Conservation (phyloP, 441 rosid species). For the Pelargonium cotyledonis region DNA sequence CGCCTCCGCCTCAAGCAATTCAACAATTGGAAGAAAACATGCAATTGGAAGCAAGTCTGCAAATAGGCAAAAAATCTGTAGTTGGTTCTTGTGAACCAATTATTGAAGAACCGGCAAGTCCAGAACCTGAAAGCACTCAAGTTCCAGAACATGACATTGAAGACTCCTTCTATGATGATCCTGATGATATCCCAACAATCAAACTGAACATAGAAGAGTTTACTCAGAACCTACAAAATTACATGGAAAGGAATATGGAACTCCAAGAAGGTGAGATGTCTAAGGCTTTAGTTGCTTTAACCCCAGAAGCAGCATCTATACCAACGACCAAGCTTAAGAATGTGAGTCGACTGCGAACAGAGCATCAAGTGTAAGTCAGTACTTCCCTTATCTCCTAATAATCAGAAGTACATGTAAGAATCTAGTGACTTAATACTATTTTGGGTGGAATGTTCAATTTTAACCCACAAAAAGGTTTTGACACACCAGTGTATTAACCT, state of each 20-base stretch:
- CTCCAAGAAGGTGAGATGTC: constrained; percentile 76
- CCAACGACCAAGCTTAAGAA: constrained; percentile 76
- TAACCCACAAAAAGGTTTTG: not conserved
- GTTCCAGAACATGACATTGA: constrained; percentile 59
- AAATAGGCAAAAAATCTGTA: constrained; percentile 17
- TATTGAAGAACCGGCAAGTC: constrained; percentile 77
- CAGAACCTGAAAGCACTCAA: constrained; percentile 48
- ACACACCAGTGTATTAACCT: not conserved
- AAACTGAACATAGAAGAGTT: constrained; percentile 61
- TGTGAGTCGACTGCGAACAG: constrained; percentile 78
- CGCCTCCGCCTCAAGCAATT: constrained; percentile 35
- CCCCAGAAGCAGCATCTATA: constrained; percentile 56
- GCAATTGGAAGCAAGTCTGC: constrained; percentile 14
- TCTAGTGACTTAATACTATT: constrained; percentile 5
- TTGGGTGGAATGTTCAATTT: not conserved
- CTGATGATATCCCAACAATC: constrained; percentile 77
- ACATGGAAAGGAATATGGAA: constrained; percentile 66
- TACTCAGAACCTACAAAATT: constrained; percentile 49
- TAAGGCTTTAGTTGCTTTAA: constrained; percentile 84
- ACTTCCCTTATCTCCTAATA: constrained; percentile 17
- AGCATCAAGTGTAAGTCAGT: constrained; percentile 89
- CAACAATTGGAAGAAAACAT: constrained; percentile 31
- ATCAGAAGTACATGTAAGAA: not conserved
- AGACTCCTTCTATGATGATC: constrained; percentile 58
- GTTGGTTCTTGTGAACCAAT: constrained; percentile 48